phyloP scores from a whole-genome alignment of 352 stramenopile species.

The Globisporangium carolinianum region DNA sequence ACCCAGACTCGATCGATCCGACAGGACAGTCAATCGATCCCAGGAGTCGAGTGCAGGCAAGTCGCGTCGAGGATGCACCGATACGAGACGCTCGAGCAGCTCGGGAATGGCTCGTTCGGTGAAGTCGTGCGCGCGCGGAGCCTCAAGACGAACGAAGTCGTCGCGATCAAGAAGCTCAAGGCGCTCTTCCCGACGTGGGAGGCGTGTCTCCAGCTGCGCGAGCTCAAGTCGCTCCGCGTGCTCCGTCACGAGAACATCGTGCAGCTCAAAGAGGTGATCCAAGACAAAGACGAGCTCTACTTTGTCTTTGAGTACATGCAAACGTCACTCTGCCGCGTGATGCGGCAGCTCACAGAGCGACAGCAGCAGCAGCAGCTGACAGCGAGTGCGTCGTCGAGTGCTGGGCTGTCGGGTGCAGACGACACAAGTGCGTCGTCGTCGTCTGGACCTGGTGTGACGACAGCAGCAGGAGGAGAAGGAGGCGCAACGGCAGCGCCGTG shows the following conservation, averaged over 20 bases:
- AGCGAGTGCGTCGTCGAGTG: not conserved
- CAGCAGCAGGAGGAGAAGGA: slow-evolving; percentile 2
- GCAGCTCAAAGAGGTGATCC: slow-evolving; percentile 80
- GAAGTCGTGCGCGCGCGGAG: slow-evolving; percentile 89
- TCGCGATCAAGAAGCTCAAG: slow-evolving; percentile 87
- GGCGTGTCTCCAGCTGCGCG: slow-evolving; percentile 72
- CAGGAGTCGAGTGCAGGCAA: not conserved
- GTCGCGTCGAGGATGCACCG: slow-evolving; percentile 61
- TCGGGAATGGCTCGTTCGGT: slow-evolving; percentile 92
- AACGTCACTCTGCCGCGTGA: slow-evolving; percentile 68
- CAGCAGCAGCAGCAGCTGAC: slow-evolving; percentile 14
- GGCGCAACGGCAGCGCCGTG: slow-evolving; percentile 10
- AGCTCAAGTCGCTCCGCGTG: slow-evolving; percentile 71
- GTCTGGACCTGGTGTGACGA: too few relatives aligned
- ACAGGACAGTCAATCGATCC: too few relatives aligned
- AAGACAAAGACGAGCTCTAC: slow-evolving; percentile 83
- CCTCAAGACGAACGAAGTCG: slow-evolving; percentile 86
- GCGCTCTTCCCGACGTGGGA: slow-evolving; percentile 74
- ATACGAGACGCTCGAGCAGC: slow-evolving; percentile 88
- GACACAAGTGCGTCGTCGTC: not conserved
- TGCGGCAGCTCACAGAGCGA: slow-evolving; percentile 28
- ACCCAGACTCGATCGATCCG: too few relatives aligned
- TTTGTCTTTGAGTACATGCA: slow-evolving; percentile 88
- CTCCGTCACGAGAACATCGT: slow-evolving; percentile 82
- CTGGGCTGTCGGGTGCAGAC: not conserved